A percentile compares a stretch with the other conserved stretches of the same genome.
Evolutionary conservation across 306 rosid genomes (phyloP).

Genomic region (Cajanus cajan): DNA sequence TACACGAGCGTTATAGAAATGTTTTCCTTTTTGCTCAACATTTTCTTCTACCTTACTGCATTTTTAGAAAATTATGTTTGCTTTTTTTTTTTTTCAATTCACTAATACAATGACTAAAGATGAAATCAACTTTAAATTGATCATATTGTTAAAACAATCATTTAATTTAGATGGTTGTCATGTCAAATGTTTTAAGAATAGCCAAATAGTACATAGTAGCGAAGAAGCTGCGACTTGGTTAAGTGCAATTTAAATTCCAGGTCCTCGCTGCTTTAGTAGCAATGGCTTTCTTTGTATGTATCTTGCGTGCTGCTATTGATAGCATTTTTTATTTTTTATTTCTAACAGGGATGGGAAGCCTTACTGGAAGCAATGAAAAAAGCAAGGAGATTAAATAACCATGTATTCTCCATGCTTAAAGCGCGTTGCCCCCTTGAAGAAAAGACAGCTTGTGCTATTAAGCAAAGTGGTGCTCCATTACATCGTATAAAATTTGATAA

Average conservation of each 20-base stretch:
- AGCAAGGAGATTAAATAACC: constrained; percentile 95
- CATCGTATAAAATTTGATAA: constrained; percentile 87
- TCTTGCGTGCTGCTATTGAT: constrained; percentile 10
- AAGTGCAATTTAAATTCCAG: constrained; percentile 5
- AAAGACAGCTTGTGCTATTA: constrained; percentile 96
- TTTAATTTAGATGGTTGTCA: constrained; percentile 1
- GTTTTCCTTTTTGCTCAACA: background rate
- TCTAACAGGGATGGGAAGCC: constrained; percentile 86
- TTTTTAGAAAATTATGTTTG: background rate
- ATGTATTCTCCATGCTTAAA: constrained; percentile 94
- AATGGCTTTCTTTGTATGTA: background rate
- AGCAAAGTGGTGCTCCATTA: constrained; percentile 96
- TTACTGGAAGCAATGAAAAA: constrained; percentile 90
- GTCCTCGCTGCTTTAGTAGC: background rate
- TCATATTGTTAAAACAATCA: background rate
- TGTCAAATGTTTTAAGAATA: background rate
- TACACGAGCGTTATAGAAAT: background rate
- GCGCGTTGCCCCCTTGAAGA: constrained; percentile 99
- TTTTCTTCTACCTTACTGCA: background rate
- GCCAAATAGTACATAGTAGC: background rate
- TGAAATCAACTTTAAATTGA: constrained; percentile 8
- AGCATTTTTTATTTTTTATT: constrained; percentile 9
- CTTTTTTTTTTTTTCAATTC: background rate
- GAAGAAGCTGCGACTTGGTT: constrained; percentile 3
- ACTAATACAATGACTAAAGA: background rate